Base-by-base conservation (phyloP, 805 yeast genomes). In the Ogataea glucozyma region DNA sequence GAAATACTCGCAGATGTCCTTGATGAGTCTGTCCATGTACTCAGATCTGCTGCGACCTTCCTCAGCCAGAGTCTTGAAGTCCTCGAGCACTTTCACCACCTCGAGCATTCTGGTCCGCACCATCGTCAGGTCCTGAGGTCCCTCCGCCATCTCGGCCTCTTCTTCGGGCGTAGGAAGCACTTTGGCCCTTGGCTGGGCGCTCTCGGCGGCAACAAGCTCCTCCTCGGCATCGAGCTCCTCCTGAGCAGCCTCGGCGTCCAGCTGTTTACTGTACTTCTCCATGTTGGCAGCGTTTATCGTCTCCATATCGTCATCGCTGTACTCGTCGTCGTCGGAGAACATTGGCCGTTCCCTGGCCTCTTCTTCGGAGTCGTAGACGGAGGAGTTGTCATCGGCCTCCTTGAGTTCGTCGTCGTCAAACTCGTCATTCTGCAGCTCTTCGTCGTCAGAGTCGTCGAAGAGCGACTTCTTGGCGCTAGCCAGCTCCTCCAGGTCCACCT, bases 71-170 rank as follows among this genome's bases (percentile, higher is more conserved):
- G 71, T 83, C 60, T 81, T 82, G 70, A 91, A 88, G 65, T 91
- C 88, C 65, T 91, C 97, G 55, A 93, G 76, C 13, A 91, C 97
- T 63, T 90, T 90, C 38, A 90, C 91, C 49, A 95, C 79, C 70
- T 93, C 99, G 54, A 91, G 81, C 85, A 93, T 91, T 69, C 99
- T 81, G 14, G 97, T 88, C 67, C 98, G 81, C 6, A 87, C 76
- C 56, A 86, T 73, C 6, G 89, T 86, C 37, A 90, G 74, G 62
- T 89, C 96, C 53, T 81, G 81, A 34, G 88, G 83, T 22, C 73
- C 75, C 10, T 62, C 58, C 12, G 73, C 75, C 22, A 71, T 70
- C 51, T 72, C 73, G 41, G 73, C 76, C 55, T 82, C 85, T 58
- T 82, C 88, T 49, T 74, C 83, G 19, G 67, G 79, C 3, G 83